Percentiles rank a stretch among this genome's conserved stretches.
phyloP scores from a whole-genome alignment of 83 land plant species.

The Thuja plicata region DNA sequence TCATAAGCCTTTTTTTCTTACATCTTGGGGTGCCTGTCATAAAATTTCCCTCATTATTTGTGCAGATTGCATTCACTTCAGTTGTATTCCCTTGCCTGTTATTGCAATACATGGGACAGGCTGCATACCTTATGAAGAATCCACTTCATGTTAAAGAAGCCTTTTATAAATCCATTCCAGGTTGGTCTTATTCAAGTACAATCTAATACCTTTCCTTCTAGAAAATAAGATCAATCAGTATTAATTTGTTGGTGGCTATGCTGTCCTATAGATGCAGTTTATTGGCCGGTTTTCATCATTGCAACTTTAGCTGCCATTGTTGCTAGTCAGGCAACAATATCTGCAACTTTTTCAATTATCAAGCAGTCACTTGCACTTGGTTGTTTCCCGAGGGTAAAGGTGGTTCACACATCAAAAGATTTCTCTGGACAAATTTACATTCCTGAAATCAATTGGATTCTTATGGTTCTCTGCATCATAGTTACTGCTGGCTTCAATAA shows the following conservation, averaged over 20 bases:
- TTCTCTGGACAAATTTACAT: slow-evolving; percentile 63
- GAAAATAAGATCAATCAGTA: neutral
- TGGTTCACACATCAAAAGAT: slow-evolving; percentile 68
- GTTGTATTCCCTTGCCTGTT: slow-evolving; percentile 81
- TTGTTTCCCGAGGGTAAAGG: slow-evolving; percentile 71
- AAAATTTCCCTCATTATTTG: neutral
- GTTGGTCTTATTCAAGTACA: slow-evolving; percentile 22
- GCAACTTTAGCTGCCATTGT: slow-evolving; percentile 61
- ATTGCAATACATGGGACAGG: slow-evolving; percentile 74
- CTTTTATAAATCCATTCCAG: slow-evolving; percentile 74
- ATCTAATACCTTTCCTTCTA: neutral
- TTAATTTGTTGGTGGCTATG: neutral
- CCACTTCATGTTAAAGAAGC: slow-evolving; percentile 49
- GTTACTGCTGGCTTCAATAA: slow-evolving; percentile 68
- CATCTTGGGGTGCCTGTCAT: neutral
- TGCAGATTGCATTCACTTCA: slow-evolving; percentile 65
- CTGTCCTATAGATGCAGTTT: slow-evolving; percentile 39
- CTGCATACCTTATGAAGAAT: slow-evolving; percentile 58
- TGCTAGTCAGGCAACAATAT: slow-evolving; percentile 80
- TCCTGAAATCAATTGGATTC: slow-evolving; percentile 75
- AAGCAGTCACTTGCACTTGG: slow-evolving; percentile 71
- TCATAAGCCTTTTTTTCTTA: neutral
- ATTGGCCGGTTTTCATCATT: slow-evolving; percentile 67
- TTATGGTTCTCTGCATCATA: slow-evolving; percentile 60
- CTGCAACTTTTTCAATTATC: slow-evolving; percentile 69